Evolutionary conservation across 2,329 filamentous ascomycete genomes (phyloP).

Genomic region (Dichotomopilus funicola): DNA sequence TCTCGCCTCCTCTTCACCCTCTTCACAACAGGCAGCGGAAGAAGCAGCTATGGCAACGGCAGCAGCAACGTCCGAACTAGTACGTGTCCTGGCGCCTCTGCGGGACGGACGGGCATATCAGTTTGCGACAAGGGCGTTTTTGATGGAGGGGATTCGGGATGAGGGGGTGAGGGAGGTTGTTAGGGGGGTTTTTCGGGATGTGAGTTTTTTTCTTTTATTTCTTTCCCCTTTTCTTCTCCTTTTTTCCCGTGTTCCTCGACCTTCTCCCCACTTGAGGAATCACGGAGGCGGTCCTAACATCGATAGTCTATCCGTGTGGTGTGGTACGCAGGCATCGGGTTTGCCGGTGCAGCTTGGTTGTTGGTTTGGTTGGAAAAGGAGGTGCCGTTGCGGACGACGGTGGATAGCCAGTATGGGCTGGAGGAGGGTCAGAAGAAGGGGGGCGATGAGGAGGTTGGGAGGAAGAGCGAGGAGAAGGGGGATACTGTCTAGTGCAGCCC

Average conservation of each 20-base stretch:
- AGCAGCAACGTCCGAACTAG: no score
- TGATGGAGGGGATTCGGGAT: no score
- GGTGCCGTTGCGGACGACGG: neutral
- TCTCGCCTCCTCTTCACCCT: neutral
- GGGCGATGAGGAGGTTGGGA: neutral
- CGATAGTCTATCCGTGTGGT: neutral
- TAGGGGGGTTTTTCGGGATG: neutral
- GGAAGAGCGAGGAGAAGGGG: neutral
- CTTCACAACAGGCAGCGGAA: neutral
- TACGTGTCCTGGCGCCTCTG: no score
- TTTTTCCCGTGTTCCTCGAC: neutral
- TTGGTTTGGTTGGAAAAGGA: neutral
- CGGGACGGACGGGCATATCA: no score
- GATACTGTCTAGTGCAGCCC: no score
- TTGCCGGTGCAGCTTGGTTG: neutral
- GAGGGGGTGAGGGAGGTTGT: no score
- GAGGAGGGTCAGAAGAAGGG: neutral
- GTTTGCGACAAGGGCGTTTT: no score
- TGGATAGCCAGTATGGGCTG: neutral
- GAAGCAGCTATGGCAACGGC: neutral
- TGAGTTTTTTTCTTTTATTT: neutral
- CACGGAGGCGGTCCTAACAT: neutral
- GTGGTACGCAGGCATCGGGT: neutral
- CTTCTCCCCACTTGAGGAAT: neutral
- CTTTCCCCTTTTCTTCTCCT: no score